phyloP scores from a whole-genome alignment of 306 rosid species.

The Begonia masoniana region DNA sequence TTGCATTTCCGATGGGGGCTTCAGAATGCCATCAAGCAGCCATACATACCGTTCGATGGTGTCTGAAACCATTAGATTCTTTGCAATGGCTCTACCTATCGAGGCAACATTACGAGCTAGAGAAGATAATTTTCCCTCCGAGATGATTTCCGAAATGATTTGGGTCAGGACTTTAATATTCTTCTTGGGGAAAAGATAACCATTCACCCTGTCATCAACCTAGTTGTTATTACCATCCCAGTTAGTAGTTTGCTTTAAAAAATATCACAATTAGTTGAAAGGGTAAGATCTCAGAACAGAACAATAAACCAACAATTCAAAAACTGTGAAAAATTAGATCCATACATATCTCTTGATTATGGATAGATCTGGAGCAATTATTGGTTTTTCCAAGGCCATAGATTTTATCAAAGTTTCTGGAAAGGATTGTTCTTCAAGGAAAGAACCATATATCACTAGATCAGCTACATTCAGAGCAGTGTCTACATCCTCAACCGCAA shows the following conservation, averaged over 20 bases:
- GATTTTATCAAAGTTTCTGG: slow-evolving; percentile 77
- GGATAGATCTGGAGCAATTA: slow-evolving; percentile 75
- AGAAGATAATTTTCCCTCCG: slow-evolving; percentile 55
- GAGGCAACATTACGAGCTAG: slow-evolving; percentile 66
- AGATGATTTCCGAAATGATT: slow-evolving; percentile 48
- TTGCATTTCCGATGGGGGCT: slow-evolving; percentile 71
- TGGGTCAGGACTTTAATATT: slow-evolving; percentile 38
- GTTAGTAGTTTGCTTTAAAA: slow-evolving; percentile 25
- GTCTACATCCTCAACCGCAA: slow-evolving; percentile 53
- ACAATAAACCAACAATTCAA: background rate
- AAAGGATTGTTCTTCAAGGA: slow-evolving; percentile 69
- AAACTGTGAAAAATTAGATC: slow-evolving; percentile 11
- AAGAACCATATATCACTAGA: slow-evolving; percentile 78
- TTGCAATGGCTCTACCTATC: slow-evolving; percentile 51
- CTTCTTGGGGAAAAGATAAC: slow-evolving; percentile 74
- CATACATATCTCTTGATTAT: slow-evolving; percentile 72
- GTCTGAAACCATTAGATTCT: slow-evolving; percentile 59
- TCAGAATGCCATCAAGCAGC: slow-evolving; percentile 56
- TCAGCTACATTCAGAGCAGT: slow-evolving; percentile 43
- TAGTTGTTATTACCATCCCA: slow-evolving; percentile 22
- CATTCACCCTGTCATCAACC: slow-evolving; percentile 89
- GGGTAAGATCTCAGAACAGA: background rate
- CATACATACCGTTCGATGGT: slow-evolving; percentile 60
- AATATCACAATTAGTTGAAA: slow-evolving; percentile 4
- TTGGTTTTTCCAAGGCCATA: slow-evolving; percentile 84